phyloP scores from a whole-genome alignment of 2,329 filamentous ascomycete genomes.

The Pseudogymnoascus sp. region DNA sequence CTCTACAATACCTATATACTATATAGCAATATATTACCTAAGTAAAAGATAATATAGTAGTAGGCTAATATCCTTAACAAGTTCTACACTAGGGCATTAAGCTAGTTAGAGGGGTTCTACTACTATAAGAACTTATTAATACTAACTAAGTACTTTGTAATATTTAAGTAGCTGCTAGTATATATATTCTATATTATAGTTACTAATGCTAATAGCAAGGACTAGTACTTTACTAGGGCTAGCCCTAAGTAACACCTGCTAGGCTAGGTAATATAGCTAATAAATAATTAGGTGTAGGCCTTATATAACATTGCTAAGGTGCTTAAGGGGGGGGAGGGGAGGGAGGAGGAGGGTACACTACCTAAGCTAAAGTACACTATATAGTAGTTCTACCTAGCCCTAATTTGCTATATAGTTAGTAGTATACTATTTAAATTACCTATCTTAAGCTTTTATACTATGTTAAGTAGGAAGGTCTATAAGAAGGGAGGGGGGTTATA shows the following conservation, averaged over 20 bases:
- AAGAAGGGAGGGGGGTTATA: background rate
- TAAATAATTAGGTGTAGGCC: background rate
- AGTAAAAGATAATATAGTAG: slow-evolving; percentile 16
- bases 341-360: slow-evolving; percentile 11
- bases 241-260: background rate
- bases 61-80: slow-evolving; percentile 16
- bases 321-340: too few species aligned
- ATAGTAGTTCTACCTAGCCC: slow-evolving; percentile 13
- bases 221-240: background rate
- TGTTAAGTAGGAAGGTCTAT: background rate
- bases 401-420: slow-evolving; percentile 14
- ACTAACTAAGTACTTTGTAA: slow-evolving; percentile 14
- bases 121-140: slow-evolving; percentile 14
- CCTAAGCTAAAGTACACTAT: slow-evolving; percentile 16
- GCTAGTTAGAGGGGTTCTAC: slow-evolving; percentile 10
- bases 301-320: slow-evolving; percentile 11
- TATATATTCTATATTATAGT: slow-evolving; percentile 14
- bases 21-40: slow-evolving; percentile 12
- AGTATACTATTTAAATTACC: slow-evolving; percentile 14
- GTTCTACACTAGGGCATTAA: slow-evolving; percentile 12
- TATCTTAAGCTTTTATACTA: slow-evolving; percentile 14
- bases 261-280: background rate
- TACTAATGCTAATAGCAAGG: too few species aligned
- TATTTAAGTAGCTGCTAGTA: slow-evolving; percentile 15
- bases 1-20: slow-evolving; percentile 13